These are phyloP conservation scores for Coccomyxa subellipsoidea DNA, from an alignment of 163 green algal genomes.

Conservation along the genomic window DNA sequence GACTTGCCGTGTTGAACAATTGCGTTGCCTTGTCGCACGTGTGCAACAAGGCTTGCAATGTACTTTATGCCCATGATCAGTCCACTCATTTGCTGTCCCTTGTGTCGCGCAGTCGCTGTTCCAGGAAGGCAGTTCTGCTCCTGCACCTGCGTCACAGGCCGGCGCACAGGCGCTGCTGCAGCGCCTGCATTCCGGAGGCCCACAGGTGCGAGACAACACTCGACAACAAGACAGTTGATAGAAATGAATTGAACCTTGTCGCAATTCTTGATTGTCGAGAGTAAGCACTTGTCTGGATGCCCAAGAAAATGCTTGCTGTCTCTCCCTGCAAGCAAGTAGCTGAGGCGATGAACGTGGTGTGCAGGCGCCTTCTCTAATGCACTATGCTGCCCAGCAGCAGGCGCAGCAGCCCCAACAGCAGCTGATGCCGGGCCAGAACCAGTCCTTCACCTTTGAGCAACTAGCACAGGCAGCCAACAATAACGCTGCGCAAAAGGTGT, in stretches of 20 bases:
- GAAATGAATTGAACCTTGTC: too few species aligned
- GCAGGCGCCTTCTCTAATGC: not conserved
- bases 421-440: not conserved
- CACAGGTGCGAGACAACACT: not conserved
- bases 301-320: too few species aligned
- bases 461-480: not conserved
- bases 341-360: too few species aligned
- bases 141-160: not conserved
- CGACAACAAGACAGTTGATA: too few species aligned
- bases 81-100: too few species aligned
- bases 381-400: not conserved
- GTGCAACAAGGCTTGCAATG: too few species aligned
- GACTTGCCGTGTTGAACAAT: too few species aligned
- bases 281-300: too few species aligned
- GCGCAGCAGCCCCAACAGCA: not conserved
- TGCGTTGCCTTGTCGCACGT: too few species aligned
- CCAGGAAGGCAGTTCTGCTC: not conserved
- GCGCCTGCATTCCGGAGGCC: not conserved
- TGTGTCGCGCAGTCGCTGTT: not conserved
- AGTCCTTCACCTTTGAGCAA: not conserved
- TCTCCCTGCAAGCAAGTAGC: too few species aligned
- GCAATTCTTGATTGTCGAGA: too few species aligned
- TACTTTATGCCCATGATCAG: too few species aligned
- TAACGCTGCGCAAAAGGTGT: not conserved
- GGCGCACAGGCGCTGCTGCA: not conserved